Base-by-base conservation (phyloP, 306 rosid genomes). In the Rosa rugosa region DNA sequence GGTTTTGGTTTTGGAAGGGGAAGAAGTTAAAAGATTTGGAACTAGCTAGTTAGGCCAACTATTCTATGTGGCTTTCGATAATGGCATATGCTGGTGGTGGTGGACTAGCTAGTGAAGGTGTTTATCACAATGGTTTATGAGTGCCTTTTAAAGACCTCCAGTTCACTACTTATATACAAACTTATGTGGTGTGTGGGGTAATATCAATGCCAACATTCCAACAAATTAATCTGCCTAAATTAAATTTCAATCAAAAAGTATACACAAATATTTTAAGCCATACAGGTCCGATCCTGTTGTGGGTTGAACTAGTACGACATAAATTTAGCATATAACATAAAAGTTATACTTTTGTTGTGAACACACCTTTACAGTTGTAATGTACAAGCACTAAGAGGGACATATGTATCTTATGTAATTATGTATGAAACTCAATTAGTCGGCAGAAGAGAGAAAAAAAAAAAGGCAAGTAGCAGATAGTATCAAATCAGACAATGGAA, bases 71-170 rank as follows among this genome's bases (percentile, higher is more conserved):
- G 78, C 63, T 82, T 86, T 84, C 81, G 75, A 86, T 88, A 88
- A 86, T 86, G 88, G 84, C 53, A 57, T 57, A 45, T 65, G 75
- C 83, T 70, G 69, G 38, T 85, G n/a, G n/a, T n/a, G 85, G 85
- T 72, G 81, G 85, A 77, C 56, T 84, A 76, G 80, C 79, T 74
- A 82, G 91, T 92, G 98, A 89, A 84, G 38, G 94, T 89, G 81
- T 84, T 84, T 87, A 84, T 91, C 94, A 87, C 87, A 85, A 85
- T 78, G 88, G 79, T 67, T 80, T 81, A 71, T 79, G 86, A 77
- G 42, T 81, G 77, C 87, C 83, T 83, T 88, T 83, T 88, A 77
- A 80, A 80, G 82, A 77, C 88, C 79, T 80, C 80, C 82, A 66
- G 50, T 63, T 62, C 72, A 73, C 46, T 66, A 17, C 81, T 36